Evolutionary conservation across 192 early-diverging fungal species (phyloP).

Genomic region (Coemansia erecta): DNA sequence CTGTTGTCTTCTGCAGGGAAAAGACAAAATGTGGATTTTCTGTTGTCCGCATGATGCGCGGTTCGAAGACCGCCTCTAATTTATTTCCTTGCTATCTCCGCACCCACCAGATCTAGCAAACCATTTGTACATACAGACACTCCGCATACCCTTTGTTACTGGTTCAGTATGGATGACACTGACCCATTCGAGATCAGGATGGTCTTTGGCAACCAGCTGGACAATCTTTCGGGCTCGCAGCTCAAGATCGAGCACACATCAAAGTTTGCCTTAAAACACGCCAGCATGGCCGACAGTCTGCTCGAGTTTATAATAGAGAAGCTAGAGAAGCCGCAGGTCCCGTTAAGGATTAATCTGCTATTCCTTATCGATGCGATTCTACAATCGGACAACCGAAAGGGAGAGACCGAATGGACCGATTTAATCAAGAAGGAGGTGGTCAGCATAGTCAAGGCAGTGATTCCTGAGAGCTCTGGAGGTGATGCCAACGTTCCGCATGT

Average conservation of each 20-base stretch:
- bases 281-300: conserved; percentile 38
- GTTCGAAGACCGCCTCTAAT: background rate
- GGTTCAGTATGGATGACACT: conserved; percentile 40
- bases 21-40: too few relatives aligned
- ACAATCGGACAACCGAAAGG: conserved; percentile 1
- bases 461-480: conserved; percentile 42
- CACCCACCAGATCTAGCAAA: too few relatives aligned
- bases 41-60: background rate
- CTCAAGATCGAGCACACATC: conserved; percentile 46
- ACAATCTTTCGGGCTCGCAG: conserved; percentile 45
- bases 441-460: conserved; percentile 22
- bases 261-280: conserved; percentile 45
- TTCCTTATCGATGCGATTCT: conserved; percentile 53
- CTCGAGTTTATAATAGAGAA: conserved; percentile 53
- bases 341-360: conserved; percentile 51
- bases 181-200: conserved; percentile 54
- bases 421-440: conserved; percentile 38
- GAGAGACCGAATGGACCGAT: conserved; percentile 20
- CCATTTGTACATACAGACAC: background rate
- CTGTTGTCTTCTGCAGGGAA: background rate
- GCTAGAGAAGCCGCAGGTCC: conserved; percentile 36
- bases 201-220: conserved; percentile 54
- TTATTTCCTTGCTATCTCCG: background rate
- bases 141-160: background rate
- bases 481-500: conserved; percentile 45